Evolutionary conservation across 208 protist genomes (phyloP).

Genomic region (Crithidia sp.): DNA sequence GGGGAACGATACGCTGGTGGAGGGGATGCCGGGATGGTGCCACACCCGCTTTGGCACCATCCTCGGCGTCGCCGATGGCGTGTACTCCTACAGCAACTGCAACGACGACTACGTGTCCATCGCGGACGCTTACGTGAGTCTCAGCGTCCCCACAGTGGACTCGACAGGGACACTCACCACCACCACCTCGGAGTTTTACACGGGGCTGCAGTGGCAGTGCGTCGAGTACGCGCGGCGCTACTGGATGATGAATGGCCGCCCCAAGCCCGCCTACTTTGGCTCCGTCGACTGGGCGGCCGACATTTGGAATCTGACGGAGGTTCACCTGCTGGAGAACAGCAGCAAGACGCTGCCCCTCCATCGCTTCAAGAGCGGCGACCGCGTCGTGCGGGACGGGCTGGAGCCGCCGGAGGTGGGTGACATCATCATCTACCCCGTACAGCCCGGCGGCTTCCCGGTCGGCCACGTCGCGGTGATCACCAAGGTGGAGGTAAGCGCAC

Average conservation of each 20-base stretch:
- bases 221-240: conserved; percentile 89
- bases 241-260: conserved; percentile 69
- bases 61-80: conserved; percentile 52
- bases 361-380: conserved; percentile 46
- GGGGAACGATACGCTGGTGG: no score
- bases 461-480: conserved; percentile 85
- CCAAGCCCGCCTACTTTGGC: conserved; percentile 60
- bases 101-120: conserved; percentile 48
- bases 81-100: conserved; percentile 79
- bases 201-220: conserved; percentile 84
- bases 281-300: conserved; percentile 63
- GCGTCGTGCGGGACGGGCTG: conserved; percentile 16
- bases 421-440: conserved; percentile 67
- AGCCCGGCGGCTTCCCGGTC: conserved; percentile 46
- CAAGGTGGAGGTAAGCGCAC: conserved; percentile 28
- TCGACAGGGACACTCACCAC: background rate
- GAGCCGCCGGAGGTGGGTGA: conserved; percentile 46
- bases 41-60: conserved; percentile 51
- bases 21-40: background rate
- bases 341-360: conserved; percentile 39
- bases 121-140: conserved; percentile 24
- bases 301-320: conserved; percentile 63
- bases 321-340: conserved; percentile 41
- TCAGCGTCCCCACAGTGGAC: conserved; percentile 8
- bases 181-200: conserved; percentile 9